Evolutionary conservation across 2,329 filamentous ascomycete genomes (phyloP).

Genomic region (Ceratocystis ficicola): DNA sequence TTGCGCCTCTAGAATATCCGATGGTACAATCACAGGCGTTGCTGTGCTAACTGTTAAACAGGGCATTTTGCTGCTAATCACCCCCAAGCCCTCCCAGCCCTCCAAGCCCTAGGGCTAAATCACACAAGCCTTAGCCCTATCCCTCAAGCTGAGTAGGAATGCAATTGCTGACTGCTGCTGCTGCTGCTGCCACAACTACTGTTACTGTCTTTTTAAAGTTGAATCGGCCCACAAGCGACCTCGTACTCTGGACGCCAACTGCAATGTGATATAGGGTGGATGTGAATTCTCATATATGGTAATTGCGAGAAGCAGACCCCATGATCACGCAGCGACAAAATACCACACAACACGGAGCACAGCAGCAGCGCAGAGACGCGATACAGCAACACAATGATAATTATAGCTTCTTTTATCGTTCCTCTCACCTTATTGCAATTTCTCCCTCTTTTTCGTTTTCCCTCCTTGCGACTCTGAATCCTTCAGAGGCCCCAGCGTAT

Average conservation of each 20-base stretch:
- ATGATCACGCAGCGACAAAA: neutral
- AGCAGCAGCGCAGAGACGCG: neutral
- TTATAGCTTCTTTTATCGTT: neutral
- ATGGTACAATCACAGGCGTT: neutral
- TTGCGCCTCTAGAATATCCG: neutral
- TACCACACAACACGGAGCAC: neutral
- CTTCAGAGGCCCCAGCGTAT: slow-evolving; percentile 9
- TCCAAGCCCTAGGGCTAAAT: slow-evolving; percentile 1
- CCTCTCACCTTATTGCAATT: neutral
- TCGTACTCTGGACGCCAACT: neutral
- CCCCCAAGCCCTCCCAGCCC: no score
- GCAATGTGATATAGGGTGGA: neutral
- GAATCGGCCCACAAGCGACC: neutral
- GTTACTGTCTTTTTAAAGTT: neutral
- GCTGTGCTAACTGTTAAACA: slow-evolving; percentile 1
- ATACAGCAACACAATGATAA: neutral
- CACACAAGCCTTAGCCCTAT: neutral
- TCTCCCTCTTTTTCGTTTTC: no score
- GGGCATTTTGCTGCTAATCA: neutral
- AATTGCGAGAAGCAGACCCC: neutral
- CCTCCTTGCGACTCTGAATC: neutral
- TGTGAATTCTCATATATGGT: neutral
- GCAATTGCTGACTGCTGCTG: neutral
- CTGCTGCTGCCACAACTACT: neutral
- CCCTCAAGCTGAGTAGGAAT: neutral